Base-by-base conservation (phyloP, 2,329 filamentous ascomycete species). In the Penicillium sclerotiorum region DNA sequence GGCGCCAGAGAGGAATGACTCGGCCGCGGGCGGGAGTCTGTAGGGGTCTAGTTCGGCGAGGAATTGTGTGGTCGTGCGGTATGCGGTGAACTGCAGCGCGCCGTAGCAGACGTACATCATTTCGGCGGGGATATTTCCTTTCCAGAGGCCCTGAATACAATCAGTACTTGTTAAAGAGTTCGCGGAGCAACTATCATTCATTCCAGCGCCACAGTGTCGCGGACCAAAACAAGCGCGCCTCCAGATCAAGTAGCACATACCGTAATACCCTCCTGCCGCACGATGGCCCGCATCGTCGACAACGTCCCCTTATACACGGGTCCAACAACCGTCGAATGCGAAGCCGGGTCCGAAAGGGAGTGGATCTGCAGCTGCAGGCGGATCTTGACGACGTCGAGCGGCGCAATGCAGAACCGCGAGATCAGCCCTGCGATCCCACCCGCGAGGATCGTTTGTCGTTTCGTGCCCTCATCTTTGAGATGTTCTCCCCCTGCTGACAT, bases 381-480 rank as follows among this genome's bases (percentile, higher is more conserved):
- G 74, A 99, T 99, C 78, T 99, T 97, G 75, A 97, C 85, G 56
- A 99, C 94, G 72, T 99, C 94, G 59, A 99, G 88, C 45, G 94
- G 94, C 15, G 94, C 90, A 68, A 97, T 87, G 66, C 94, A 84
- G 78, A 99, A 97, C 87, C 92, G 87, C 47, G 94, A 94, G 57
- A 97, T 85, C 59, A 97, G 82, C 50, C 94, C 94, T 57, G 94
- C 90, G 59, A 83, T 76, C 38, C 81, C 85, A 62, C 86, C 86
- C 49, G 86, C 84, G 57, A 82, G 69, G 42, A 87, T 77, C 53
- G 87, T 84, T 68, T 89, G 86, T 59, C 75, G 73, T 72, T 80
- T 82, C 52, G 85, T 85, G 72, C 86, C 86, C 83, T 88, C 84
- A 85, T 88, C 82, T 72, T 86, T 86, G 64, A 88, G 80, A 70